phyloP scores from a whole-genome alignment of 768 basidiomycete genomes.

The Dioszegia crocea region DNA sequence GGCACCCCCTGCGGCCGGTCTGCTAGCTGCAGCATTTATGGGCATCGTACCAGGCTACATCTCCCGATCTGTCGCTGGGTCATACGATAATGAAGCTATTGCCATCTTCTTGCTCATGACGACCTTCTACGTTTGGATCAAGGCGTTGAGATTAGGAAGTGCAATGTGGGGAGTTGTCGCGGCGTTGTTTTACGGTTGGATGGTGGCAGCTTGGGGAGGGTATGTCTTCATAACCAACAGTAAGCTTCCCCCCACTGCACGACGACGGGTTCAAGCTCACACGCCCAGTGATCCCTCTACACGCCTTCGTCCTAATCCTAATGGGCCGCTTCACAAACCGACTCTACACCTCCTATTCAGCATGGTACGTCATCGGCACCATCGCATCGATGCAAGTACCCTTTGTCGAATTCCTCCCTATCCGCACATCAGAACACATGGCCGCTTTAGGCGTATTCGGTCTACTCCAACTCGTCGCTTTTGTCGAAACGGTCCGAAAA shows the following conservation, averaged over 20 bases:
- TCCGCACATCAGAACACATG: conserved; percentile 97
- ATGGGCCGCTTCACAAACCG: conserved; percentile 94
- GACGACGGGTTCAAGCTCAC: too few species aligned
- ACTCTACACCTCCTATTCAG: conserved; percentile 89
- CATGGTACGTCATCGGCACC: conserved; percentile 97
- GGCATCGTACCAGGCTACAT: conserved; percentile 97
- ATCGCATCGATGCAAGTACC: conserved; percentile 98
- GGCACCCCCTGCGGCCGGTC: conserved; percentile 89
- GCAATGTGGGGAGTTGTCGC: conserved; percentile 84
- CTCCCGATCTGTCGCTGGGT: conserved; percentile 96
- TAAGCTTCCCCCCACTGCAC: conserved; percentile 20
- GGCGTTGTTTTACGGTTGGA: conserved; percentile 98
- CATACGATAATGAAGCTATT: conserved; percentile 99
- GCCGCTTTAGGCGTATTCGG: conserved; percentile 96
- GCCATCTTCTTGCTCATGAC: conserved; percentile 99
- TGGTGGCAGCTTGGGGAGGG: conserved; percentile 99
- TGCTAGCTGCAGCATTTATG: conserved; percentile 97
- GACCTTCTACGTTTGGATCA: conserved; percentile 96
- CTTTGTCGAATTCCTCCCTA: conserved; percentile 98
- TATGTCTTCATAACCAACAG: conserved; percentile 99
- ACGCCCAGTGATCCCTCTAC: conserved; percentile 78
- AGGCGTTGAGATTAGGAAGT: conserved; percentile 87
- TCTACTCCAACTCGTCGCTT: conserved; percentile 90
- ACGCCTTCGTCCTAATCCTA: conserved; percentile 85
- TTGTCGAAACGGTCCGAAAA: conserved; percentile 78